Conservation (phyloP, 2,329 filamentous ascomycete species). For the Trichophyton equinum region DNA sequence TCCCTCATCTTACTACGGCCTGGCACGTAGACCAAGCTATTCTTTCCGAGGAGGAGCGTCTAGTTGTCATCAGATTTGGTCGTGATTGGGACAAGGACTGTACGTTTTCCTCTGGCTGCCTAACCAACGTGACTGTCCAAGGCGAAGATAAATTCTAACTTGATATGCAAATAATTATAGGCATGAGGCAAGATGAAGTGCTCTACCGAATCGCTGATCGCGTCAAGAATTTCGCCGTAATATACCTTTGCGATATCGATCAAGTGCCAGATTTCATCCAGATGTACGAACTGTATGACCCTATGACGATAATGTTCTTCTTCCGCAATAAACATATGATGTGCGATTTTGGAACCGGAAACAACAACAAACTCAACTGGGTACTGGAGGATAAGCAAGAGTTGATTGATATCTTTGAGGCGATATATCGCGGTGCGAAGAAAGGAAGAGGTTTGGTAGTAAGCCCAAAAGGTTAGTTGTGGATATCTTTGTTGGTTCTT, state of each 20-base stretch:
- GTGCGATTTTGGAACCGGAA: constrained; percentile 87
- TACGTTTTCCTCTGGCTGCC: constrained; percentile 13
- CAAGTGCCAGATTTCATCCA: constrained; percentile 85
- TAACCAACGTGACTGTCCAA: not conserved
- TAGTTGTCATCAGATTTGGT: constrained; percentile 88
- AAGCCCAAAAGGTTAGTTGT: constrained; percentile 64
- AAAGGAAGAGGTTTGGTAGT: constrained; percentile 95
- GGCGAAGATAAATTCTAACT: not conserved
- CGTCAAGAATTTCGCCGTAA: constrained; percentile 59
- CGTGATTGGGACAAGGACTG: constrained; percentile 71
- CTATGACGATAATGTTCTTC: constrained; percentile 94
- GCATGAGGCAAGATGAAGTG: constrained; percentile 78
- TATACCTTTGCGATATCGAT: constrained; percentile 85
- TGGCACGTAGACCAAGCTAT: constrained; percentile 99
- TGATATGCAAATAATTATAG: constrained; percentile 12
- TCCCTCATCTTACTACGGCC: constrained; percentile 79
- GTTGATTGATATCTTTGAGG: constrained; percentile 96
- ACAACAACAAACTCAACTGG: constrained; percentile 98
- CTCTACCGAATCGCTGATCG: constrained; percentile 87
- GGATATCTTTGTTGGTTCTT: not conserved
- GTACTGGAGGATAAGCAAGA: constrained; percentile 96
- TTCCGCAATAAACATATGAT: constrained; percentile 97
- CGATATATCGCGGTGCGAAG: constrained; percentile 94
- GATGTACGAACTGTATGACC: constrained; percentile 89
- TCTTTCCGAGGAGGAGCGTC: constrained; percentile 75